Conservation (phyloP, 805 yeast species). For the Hagleromyces aurorensis region DNA sequence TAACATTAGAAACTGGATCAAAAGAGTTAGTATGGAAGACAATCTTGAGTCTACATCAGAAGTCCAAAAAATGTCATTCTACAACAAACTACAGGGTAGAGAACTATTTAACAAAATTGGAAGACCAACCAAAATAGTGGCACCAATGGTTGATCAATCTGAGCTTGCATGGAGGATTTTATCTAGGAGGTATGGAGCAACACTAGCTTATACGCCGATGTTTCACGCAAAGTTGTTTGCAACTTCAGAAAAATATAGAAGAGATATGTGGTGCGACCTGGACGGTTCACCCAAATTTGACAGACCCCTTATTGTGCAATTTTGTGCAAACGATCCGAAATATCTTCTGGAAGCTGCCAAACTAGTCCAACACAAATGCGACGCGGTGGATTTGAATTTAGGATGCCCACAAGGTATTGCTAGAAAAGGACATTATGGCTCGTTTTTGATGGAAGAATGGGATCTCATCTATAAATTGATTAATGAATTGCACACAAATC, state of each 20-base stretch:
- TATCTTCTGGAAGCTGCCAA: constrained; percentile 74
- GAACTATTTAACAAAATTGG: constrained; percentile 64
- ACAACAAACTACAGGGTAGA: constrained; percentile 44
- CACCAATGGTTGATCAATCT: constrained; percentile 98
- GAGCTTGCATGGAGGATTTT: constrained; percentile 93
- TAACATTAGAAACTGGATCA: too few relatives aligned
- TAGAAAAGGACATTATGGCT: constrained; percentile 86
- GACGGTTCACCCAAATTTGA: constrained; percentile 70
- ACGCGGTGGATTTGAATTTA: constrained; percentile 89
- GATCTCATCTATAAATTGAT: constrained; percentile 66
- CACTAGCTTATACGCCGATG: constrained; percentile 95
- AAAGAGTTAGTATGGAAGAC: too few relatives aligned
- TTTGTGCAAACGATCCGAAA: constrained; percentile 94
- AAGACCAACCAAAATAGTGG: constrained; percentile 75
- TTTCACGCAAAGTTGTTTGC: constrained; percentile 88
- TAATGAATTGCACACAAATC: constrained; percentile 60
- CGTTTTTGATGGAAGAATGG: constrained; percentile 98
- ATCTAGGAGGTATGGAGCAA: constrained; percentile 85
- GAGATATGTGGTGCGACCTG: constrained; percentile 57
- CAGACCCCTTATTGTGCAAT: constrained; percentile 87
- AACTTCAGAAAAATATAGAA: constrained; percentile 71
- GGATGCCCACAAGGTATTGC: constrained; percentile 99
- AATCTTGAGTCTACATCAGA: too few relatives aligned
- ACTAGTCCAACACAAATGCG: constrained; percentile 73
- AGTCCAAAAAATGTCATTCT: too few relatives aligned